Conservation (phyloP, 73 alveolate genomes). For the Strombidium stylifer region DNA sequence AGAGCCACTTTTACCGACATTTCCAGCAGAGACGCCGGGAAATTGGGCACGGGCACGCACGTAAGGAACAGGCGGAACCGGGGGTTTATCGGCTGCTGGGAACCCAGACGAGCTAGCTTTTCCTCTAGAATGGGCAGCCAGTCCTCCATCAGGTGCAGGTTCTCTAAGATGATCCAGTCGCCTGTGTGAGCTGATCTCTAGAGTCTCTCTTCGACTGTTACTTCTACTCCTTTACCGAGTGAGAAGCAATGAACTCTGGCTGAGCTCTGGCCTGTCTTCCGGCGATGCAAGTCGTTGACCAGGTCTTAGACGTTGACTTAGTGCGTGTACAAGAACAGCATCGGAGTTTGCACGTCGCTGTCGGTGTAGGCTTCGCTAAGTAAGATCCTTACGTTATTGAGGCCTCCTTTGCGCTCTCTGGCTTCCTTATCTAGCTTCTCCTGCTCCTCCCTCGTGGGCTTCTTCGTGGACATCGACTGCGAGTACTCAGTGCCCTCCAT, state of each 20-base stretch:
- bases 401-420: not conserved
- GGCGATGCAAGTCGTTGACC: not conserved
- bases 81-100: slow-evolving; percentile 78
- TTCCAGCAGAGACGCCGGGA: slow-evolving; percentile 96
- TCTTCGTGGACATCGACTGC: not conserved
- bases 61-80: slow-evolving; percentile 98
- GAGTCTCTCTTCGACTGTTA: slow-evolving; percentile 86
- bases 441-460: not conserved
- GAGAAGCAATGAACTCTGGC: not conserved
- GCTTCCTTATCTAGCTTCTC: not conserved
- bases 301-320: slow-evolving; percentile 1
- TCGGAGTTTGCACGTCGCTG: not conserved
- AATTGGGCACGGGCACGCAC: slow-evolving; percentile 80
- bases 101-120: slow-evolving; percentile 76
- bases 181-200: slow-evolving; percentile 92
- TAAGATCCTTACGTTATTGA: not conserved
- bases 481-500: not conserved
- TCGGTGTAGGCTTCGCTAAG: slow-evolving; percentile 2
- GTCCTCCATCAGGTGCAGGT: slow-evolving; percentile 94
- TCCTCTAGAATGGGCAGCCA: slow-evolving; percentile 97
- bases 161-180: slow-evolving; percentile 97
- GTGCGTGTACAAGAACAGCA: slow-evolving; percentile 25
- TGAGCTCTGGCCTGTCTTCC: not conserved
- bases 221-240: slow-evolving; percentile 95
- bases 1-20: slow-evolving; percentile 97